phyloP scores from a whole-genome alignment of 306 rosid genomes.

The Lathyrus sativus region DNA sequence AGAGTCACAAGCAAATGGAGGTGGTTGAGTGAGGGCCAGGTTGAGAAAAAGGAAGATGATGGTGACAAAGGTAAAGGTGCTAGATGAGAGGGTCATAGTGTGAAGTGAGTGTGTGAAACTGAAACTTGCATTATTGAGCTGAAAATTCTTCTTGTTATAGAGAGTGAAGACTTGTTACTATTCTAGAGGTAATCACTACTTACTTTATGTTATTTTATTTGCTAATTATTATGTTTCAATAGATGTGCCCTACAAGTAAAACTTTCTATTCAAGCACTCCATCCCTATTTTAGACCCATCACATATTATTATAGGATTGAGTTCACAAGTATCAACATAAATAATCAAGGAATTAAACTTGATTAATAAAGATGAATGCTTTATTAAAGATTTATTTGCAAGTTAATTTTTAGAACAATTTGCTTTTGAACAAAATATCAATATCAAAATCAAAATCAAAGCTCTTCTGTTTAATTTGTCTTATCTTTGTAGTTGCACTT shows the following conservation, averaged over 20 bases:
- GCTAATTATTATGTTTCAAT: neutral
- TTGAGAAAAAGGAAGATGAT: neutral
- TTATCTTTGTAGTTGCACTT: too few relatives aligned
- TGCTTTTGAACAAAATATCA: too few relatives aligned
- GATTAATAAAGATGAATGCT: too few relatives aligned
- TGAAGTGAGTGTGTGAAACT: neutral
- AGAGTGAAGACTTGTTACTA: neutral
- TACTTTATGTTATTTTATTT: neutral
- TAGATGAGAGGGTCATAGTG: constrained; percentile 14
- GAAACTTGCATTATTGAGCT: neutral
- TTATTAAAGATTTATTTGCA: too few relatives aligned
- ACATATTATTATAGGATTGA: too few relatives aligned
- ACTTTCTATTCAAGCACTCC: neutral
- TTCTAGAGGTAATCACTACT: constrained; percentile 5
- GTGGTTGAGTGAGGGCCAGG: constrained; percentile 16
- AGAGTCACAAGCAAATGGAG: constrained; percentile 72
- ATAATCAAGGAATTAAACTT: too few relatives aligned
- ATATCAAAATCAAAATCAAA: too few relatives aligned
- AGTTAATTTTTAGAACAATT: too few relatives aligned
- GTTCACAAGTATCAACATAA: too few relatives aligned
- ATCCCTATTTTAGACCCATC: neutral
- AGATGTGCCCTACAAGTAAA: neutral
- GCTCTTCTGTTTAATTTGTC: too few relatives aligned
- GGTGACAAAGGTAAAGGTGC: constrained; percentile 14
- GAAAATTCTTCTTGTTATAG: neutral